A percentile compares a stretch with the other conserved stretches of the same genome.
phyloP scores from a whole-genome alignment of 2,329 filamentous ascomycete genomes.

The Rutstroemia sp. region DNA sequence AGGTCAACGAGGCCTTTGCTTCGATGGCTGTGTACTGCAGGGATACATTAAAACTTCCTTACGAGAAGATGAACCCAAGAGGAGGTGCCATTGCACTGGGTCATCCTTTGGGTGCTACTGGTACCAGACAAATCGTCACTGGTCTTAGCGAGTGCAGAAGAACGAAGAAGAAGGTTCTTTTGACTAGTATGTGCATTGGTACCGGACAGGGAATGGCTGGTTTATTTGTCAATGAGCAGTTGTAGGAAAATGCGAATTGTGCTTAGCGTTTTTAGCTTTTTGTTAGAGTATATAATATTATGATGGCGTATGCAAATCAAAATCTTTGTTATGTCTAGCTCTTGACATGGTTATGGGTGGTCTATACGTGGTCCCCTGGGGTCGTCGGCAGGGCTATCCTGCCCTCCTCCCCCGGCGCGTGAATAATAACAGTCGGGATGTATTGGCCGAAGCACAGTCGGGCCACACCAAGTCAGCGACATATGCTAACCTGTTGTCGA shows the following conservation, averaged over 20 bases:
- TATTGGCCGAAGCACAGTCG: no score
- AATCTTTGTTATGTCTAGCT: no score
- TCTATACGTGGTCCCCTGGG: no score
- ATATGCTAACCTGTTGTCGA: no score
- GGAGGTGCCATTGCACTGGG: constrained; percentile 79
- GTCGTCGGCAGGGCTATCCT: no score
- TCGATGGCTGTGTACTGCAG: constrained; percentile 96
- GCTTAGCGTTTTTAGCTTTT: no score
- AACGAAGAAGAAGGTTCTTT: constrained; percentile 80
- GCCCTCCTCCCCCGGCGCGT: no score
- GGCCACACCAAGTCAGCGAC: no score
- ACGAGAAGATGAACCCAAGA: constrained; percentile 71
- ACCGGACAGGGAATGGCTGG: constrained; percentile 64
- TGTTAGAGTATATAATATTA: no score
- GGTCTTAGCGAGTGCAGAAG: constrained; percentile 78
- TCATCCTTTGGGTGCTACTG: constrained; percentile 74
- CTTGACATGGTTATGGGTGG: no score
- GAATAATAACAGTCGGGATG: no score
- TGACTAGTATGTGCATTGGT: constrained; percentile 85
- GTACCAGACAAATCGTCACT: constrained; percentile 77
- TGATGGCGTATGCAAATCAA: no score
- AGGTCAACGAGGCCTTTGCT: constrained; percentile 97
- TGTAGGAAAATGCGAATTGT: constrained; percentile 10
- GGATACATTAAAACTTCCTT: constrained; percentile 62
- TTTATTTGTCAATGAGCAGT: constrained; percentile 54